phyloP scores from a whole-genome alignment of 2,329 filamentous ascomycete genomes.

The Aureobasidium subglaciale region DNA sequence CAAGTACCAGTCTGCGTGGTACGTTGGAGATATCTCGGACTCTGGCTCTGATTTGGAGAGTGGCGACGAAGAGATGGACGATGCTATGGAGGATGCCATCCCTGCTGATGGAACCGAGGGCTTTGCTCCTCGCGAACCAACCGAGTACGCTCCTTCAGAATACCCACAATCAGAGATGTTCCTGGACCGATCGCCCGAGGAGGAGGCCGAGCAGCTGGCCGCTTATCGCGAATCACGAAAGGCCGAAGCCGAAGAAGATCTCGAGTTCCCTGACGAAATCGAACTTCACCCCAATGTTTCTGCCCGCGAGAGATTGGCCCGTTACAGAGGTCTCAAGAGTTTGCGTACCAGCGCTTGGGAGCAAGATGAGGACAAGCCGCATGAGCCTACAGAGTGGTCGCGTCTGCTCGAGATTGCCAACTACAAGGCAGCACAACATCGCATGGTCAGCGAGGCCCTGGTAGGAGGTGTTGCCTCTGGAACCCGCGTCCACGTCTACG shows the following conservation, averaged over 20 bases:
- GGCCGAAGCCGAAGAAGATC: slow-evolving; percentile 78
- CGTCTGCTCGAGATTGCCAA: slow-evolving; percentile 81
- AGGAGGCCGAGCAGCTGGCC: slow-evolving; percentile 74
- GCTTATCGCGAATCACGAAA: slow-evolving; percentile 73
- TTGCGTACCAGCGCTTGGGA: slow-evolving; percentile 84
- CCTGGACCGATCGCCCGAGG: slow-evolving; percentile 67
- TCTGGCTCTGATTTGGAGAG: slow-evolving; percentile 80
- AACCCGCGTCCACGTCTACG: slow-evolving; percentile 71
- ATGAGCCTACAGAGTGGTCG: slow-evolving; percentile 86
- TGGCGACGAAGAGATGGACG: slow-evolving; percentile 49
- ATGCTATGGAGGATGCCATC: slow-evolving; percentile 43
- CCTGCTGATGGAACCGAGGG: slow-evolving; percentile 82
- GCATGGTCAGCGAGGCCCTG: slow-evolving; percentile 71
- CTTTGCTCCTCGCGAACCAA: slow-evolving; percentile 45
- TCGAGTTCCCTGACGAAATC: slow-evolving; percentile 95
- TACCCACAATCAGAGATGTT: slow-evolving; percentile 94
- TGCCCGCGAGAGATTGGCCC: slow-evolving; percentile 74
- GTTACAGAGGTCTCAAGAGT: slow-evolving; percentile 89
- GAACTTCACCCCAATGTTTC: slow-evolving; percentile 83
- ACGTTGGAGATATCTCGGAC: slow-evolving; percentile 71
- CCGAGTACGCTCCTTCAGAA: slow-evolving; percentile 65
- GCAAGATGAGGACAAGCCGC: slow-evolving; percentile 73
- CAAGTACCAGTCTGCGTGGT: slow-evolving; percentile 92
- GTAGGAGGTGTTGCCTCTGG: slow-evolving; percentile 82
- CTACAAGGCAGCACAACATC: slow-evolving; percentile 75